phyloP scores from a whole-genome alignment of 2,329 filamentous ascomycete species.

The Beauveria pseudobassiana region DNA sequence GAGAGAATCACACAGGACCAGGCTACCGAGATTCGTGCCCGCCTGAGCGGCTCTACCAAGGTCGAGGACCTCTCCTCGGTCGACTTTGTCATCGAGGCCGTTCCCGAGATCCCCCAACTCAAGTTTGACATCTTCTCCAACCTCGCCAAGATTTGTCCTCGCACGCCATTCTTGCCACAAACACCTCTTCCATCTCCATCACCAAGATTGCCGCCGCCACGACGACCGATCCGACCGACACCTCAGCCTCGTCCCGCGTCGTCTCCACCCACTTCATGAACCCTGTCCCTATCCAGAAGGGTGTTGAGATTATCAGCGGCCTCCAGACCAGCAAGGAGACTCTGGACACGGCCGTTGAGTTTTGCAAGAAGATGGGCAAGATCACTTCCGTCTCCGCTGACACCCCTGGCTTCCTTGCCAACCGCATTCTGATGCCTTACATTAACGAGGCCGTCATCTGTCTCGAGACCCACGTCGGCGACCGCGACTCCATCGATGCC shows the following conservation, averaged over 20 bases:
- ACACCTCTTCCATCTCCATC: slow-evolving; percentile 98
- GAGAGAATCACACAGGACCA: slow-evolving; percentile 75
- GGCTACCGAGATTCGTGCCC: slow-evolving; percentile 63
- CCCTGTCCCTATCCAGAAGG: slow-evolving; percentile 92
- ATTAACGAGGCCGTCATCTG: slow-evolving; percentile 98
- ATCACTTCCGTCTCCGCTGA: slow-evolving; percentile 81
- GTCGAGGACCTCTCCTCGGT: slow-evolving; percentile 73
- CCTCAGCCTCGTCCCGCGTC: slow-evolving; percentile 76
- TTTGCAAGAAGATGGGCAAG: slow-evolving; percentile 92
- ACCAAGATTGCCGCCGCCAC: slow-evolving; percentile 91
- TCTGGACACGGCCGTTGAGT: slow-evolving; percentile 71
- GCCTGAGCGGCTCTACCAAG: slow-evolving; percentile 62
- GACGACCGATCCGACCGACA: slow-evolving; percentile 67
- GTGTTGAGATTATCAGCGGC: slow-evolving; percentile 93
- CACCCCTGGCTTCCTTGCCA: slow-evolving; percentile 88
- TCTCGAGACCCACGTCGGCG: slow-evolving; percentile 84
- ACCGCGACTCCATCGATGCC: slow-evolving; percentile 83
- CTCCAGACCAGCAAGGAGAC: slow-evolving; percentile 83
- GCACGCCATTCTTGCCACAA: slow-evolving; percentile 89
- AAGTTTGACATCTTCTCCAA: slow-evolving; percentile 83
- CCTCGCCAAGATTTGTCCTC: slow-evolving; percentile 70
- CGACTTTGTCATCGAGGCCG: slow-evolving; percentile 96
- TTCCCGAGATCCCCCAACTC: slow-evolving; percentile 82
- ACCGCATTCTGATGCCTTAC: slow-evolving; percentile 97
- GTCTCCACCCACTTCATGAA: slow-evolving; percentile 99